Evolutionary conservation across 1,284 basidiomycete species (phyloP).

Genomic region (Puccinia triticina): DNA sequence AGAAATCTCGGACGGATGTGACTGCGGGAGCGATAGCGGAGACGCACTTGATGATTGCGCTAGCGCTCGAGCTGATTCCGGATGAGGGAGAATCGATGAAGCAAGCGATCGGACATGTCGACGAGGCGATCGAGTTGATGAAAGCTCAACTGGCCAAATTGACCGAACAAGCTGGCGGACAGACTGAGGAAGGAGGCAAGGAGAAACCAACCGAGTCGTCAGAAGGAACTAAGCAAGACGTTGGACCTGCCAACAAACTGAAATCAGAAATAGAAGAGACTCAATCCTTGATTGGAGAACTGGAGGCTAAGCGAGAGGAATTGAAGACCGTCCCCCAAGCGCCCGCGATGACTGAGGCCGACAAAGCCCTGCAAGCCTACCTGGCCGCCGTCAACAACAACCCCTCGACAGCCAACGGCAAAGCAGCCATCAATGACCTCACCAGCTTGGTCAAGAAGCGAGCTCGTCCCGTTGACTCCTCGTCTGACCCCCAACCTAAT

Average conservation of each 20-base stretch:
- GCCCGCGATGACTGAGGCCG: neutral
- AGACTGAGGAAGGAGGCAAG: neutral
- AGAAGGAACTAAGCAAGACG: neutral
- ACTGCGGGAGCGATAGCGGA: slow-evolving; percentile 10
- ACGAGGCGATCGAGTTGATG: slow-evolving; percentile 38
- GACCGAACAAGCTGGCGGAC: neutral
- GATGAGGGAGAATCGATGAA: neutral
- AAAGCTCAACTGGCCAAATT: slow-evolving; percentile 15
- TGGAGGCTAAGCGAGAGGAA: slow-evolving; percentile 36
- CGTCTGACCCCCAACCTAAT: neutral
- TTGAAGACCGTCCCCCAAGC: slow-evolving; percentile 31
- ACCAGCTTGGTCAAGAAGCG: slow-evolving; percentile 37
- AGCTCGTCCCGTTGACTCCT: slow-evolving; percentile 1
- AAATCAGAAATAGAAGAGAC: slow-evolving; percentile 20
- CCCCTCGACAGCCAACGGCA: neutral
- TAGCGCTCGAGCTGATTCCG: slow-evolving; percentile 28
- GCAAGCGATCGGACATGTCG: slow-evolving; percentile 29
- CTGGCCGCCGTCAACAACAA: slow-evolving; percentile 19
- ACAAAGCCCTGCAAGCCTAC: slow-evolving; percentile 32
- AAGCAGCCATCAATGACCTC: slow-evolving; percentile 26
- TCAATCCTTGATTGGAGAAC: slow-evolving; percentile 14
- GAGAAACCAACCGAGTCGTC: neutral
- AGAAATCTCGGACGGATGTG: neutral
- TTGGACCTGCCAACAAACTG: neutral
- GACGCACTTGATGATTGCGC: slow-evolving; percentile 27